Percentiles rank a stretch among this genome's conserved stretches.
Conservation (phyloP, 768 basidiomycete species). For the Crepidotus variabilis region DNA sequence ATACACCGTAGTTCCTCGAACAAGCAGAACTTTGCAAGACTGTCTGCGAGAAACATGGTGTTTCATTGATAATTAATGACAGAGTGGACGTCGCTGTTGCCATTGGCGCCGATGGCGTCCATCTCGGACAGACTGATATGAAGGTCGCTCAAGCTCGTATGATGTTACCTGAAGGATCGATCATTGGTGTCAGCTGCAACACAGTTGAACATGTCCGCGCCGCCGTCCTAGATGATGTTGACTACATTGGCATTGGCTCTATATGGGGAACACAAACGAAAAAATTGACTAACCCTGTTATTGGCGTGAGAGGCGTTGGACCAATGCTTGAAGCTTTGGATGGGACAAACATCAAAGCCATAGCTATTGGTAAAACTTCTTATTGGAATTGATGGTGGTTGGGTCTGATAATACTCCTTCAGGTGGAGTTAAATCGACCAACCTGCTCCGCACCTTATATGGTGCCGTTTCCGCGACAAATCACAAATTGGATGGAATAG, state of each 20-base stretch:
- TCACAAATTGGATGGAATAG: conserved; percentile 72
- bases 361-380: conserved; percentile 69
- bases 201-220: conserved; percentile 57
- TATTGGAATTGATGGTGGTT: too few species aligned
- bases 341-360: conserved; percentile 61
- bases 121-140: conserved; percentile 89
- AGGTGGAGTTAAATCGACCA: conserved; percentile 87
- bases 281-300: conserved; percentile 52
- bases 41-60: conserved; percentile 70
- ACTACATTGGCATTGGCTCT: conserved; percentile 88
- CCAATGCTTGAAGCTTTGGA: conserved; percentile 61
- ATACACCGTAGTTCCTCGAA: conserved; percentile 60
- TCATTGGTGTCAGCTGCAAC: conserved; percentile 83
- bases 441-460: conserved; percentile 72
- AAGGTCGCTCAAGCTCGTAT: conserved; percentile 58
- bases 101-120: conserved; percentile 72
- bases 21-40: conserved; percentile 67
- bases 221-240: conserved; percentile 63
- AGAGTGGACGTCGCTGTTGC: conserved; percentile 86
- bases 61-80: conserved; percentile 87
- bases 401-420: not conserved
- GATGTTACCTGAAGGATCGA: conserved; percentile 62
- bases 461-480: conserved; percentile 59
- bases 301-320: conserved; percentile 75
- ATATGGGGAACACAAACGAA: conserved; percentile 84